These are phyloP conservation scores for Ophiostoma fasciatum DNA, from an alignment of 2,329 filamentous ascomycete species.

Conservation along the genomic window DNA sequence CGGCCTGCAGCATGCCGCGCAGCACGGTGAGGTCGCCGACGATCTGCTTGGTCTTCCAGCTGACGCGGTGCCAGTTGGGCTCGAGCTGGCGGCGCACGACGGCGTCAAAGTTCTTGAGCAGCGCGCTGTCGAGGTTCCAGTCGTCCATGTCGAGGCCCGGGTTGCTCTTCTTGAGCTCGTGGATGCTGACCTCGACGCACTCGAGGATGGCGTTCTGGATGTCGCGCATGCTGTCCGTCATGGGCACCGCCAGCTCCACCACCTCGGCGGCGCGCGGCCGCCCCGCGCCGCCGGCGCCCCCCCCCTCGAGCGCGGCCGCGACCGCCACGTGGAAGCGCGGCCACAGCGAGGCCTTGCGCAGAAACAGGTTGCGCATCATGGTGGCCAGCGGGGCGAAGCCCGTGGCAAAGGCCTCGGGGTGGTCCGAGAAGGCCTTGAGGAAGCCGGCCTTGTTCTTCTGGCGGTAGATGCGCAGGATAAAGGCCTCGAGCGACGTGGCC, in stretches of 20 bases:
- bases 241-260: constrained; percentile 88
- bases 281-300: constrained; percentile 88
- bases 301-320: constrained; percentile 76
- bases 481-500: constrained; percentile 82
- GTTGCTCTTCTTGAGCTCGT: constrained; percentile 85
- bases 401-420: constrained; percentile 75
- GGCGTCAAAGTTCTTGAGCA: constrained; percentile 84
- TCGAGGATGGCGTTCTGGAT: constrained; percentile 93
- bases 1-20: constrained; percentile 62
- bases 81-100: constrained; percentile 81
- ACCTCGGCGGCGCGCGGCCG: constrained; percentile 91
- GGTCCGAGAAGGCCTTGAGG: constrained; percentile 90
- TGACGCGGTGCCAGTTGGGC: constrained; percentile 93
- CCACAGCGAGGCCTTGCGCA: constrained; percentile 80
- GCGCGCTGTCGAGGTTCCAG: constrained; percentile 86
- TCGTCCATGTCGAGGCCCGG: constrained; percentile 87
- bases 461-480: constrained; percentile 84
- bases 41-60: constrained; percentile 88
- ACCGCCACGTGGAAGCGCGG: constrained; percentile 88
- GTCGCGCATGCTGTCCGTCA: constrained; percentile 85
- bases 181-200: constrained; percentile 88
- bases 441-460: constrained; percentile 92
- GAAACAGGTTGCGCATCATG: constrained; percentile 85
- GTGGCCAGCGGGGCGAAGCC: constrained; percentile 79
- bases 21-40: constrained; percentile 78